Conservation (phyloP, 2,329 filamentous ascomycete species). For the Aureobasidium leucospermi region DNA sequence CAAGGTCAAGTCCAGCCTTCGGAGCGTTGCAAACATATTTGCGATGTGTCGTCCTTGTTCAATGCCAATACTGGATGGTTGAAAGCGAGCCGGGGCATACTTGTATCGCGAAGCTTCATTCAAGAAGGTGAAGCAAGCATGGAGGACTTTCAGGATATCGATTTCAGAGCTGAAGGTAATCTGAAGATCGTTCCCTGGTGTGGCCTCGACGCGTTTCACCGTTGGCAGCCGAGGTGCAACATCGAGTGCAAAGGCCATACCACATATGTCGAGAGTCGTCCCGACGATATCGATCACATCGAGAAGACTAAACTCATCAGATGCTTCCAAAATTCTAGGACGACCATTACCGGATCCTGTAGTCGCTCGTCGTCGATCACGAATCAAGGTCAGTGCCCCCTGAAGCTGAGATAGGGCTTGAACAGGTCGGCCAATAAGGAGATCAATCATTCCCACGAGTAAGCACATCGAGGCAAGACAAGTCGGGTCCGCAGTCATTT, state of each 20-base stretch:
- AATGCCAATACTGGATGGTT: neutral
- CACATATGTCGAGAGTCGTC: neutral
- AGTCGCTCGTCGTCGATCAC: neutral
- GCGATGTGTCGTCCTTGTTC: neutral
- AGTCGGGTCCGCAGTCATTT: neutral
- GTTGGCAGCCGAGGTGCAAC: neutral
- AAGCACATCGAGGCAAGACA: neutral
- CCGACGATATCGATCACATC: neutral
- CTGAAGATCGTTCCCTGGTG: no score
- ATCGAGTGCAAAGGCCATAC: neutral
- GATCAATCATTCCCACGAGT: neutral
- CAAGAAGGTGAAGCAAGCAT: neutral
- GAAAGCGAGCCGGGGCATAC: neutral
- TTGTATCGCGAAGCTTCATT: neutral
- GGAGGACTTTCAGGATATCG: neutral
- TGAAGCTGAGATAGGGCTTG: neutral
- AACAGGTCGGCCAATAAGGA: neutral
- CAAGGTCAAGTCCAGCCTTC: neutral
- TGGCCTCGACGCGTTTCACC: no score
- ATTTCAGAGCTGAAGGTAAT: no score
- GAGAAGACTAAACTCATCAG: neutral
- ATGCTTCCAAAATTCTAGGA: no score
- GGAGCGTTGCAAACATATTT: neutral
- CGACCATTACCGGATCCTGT: no score
- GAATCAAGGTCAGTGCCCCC: neutral